Conservation (phyloP, 176 grass and related monocot genomes). For the Avena atlantica region DNA sequence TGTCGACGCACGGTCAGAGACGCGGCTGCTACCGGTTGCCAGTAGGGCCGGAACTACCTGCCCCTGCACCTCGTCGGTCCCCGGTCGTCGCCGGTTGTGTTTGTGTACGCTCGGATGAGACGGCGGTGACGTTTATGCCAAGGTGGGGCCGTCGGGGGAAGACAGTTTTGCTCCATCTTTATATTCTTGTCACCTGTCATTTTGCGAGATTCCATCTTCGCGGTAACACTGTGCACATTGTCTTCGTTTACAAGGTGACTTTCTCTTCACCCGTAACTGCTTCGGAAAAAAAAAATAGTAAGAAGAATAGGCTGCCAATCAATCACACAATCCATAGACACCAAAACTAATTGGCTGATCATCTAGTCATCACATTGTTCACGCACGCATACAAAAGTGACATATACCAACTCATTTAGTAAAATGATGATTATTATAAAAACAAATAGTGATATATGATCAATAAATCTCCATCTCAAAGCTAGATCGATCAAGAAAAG, state of each 20-base stretch:
- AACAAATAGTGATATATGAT: too few species aligned
- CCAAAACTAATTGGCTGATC: too few species aligned
- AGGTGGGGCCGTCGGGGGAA: neutral
- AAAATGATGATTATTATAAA: too few species aligned
- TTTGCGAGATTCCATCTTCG: neutral
- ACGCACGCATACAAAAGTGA: neutral
- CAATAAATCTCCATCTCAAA: too few species aligned
- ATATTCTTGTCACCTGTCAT: neutral
- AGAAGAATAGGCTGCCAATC: neutral
- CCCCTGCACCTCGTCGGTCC: neutral
- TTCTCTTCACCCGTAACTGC: neutral
- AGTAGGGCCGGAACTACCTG: neutral
- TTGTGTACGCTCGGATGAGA: neutral
- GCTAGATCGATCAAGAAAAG: too few species aligned
- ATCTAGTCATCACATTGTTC: neutral
- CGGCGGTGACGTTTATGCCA: neutral
- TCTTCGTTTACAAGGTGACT: neutral
- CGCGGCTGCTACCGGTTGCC: neutral
- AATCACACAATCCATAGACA: neutral
- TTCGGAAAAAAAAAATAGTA: neutral
- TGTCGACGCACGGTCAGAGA: slow-evolving; percentile 8
- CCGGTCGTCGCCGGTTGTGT: neutral
- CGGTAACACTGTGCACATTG: neutral
- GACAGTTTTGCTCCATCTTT: neutral
- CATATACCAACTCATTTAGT: too few species aligned